Conservation (phyloP, 768 basidiomycete species). For the Russula emetica region DNA sequence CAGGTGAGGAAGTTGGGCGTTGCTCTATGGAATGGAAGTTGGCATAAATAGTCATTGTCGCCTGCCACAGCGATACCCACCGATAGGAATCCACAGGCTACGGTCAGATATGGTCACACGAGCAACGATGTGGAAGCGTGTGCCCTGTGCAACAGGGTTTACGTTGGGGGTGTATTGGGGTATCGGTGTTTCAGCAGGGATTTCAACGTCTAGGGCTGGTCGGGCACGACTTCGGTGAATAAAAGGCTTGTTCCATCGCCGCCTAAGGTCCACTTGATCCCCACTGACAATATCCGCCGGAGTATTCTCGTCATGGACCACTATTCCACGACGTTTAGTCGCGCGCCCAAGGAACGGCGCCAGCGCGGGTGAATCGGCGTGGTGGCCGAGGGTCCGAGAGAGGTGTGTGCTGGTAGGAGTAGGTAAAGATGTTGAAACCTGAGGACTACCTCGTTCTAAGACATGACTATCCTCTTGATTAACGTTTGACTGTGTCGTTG, state of each 20-base stretch:
- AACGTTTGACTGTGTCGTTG: not conserved
- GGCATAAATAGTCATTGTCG: not conserved
- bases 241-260: conserved; percentile 39
- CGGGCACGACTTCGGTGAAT: conserved; percentile 42
- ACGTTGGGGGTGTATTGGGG: not conserved
- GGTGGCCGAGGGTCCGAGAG: conserved; percentile 46
- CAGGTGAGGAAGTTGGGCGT: conserved; percentile 30
- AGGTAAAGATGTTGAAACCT: conserved; percentile 16
- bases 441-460: conserved; percentile 18
- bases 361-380: conserved; percentile 48
- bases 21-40: conserved; percentile 32
- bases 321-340: conserved; percentile 42
- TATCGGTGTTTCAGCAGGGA: not conserved
- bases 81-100: conserved; percentile 42
- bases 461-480: conserved; percentile 1
- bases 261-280: conserved; percentile 8
- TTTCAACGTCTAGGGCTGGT: conserved; percentile 35
- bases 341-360: conserved; percentile 48
- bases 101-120: conserved; percentile 43
- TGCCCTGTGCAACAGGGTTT: conserved; percentile 28
- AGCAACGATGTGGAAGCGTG: conserved; percentile 46
- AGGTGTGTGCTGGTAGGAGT: conserved; percentile 37
- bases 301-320: conserved; percentile 36
- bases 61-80: conserved; percentile 31
- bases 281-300: conserved; percentile 35